phyloP scores from a whole-genome alignment of 2,329 filamentous ascomycete species.

The Nemania abortiva region DNA sequence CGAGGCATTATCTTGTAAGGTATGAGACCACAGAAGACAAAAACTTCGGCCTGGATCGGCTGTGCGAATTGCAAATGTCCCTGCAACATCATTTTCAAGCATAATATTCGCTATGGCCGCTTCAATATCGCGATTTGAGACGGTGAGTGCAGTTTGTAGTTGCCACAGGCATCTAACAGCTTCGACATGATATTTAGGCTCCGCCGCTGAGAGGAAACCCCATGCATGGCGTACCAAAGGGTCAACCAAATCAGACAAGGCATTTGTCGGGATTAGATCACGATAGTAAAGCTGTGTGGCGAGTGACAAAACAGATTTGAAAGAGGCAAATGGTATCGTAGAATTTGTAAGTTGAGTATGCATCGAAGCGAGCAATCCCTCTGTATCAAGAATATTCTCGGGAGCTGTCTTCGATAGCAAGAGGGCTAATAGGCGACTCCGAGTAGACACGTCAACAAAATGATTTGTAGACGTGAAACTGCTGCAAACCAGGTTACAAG shows the following conservation, averaged over 20 bases:
- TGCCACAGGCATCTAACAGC: constrained; percentile 88
- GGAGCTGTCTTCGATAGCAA: constrained; percentile 66
- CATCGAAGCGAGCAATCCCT: constrained; percentile 63
- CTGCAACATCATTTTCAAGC: constrained; percentile 64
- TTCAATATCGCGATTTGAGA: constrained; percentile 79
- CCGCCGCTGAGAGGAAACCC: constrained; percentile 82
- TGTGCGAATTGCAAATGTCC: constrained; percentile 60
- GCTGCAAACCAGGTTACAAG: constrained; percentile 64
- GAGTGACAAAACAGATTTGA: constrained; percentile 70
- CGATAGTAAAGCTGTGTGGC: constrained; percentile 67
- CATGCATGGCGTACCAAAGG: constrained; percentile 80
- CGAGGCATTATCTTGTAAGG: constrained; percentile 69
- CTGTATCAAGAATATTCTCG: constrained; percentile 60
- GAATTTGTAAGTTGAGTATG: constrained; percentile 58
- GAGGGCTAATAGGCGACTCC: constrained; percentile 70
- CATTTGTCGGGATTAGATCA: constrained; percentile 63
- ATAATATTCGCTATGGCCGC: constrained; percentile 80
- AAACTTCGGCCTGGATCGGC: constrained; percentile 78
- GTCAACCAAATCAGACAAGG: constrained; percentile 73
- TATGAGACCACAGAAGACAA: constrained; percentile 85
- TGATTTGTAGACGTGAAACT: constrained; percentile 58
- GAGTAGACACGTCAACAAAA: constrained; percentile 65
- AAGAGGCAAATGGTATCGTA: constrained; percentile 64
- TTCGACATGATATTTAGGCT: constrained; percentile 95
- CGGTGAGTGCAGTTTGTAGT: constrained; percentile 78